Percentiles rank a stretch among this genome's conserved stretches.
phyloP scores from a whole-genome alignment of 1,284 basidiomycete genomes.

The Wallemia hederae region DNA sequence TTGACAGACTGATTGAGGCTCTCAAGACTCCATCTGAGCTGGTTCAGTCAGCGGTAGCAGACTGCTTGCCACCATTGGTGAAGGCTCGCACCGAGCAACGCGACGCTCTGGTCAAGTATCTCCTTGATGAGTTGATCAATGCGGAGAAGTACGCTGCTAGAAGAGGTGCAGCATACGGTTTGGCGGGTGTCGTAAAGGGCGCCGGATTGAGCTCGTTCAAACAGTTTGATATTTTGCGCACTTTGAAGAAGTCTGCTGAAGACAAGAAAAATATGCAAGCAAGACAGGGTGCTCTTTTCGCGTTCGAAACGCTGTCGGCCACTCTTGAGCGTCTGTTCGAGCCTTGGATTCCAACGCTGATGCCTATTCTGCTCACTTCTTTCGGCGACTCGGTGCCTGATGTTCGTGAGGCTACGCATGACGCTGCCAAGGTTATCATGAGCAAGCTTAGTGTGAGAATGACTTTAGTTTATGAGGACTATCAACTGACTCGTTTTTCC shows the following conservation, averaged over 20 bases:
- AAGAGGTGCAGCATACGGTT: constrained; percentile 80
- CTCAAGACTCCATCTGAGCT: constrained; percentile 84
- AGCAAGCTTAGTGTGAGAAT: constrained; percentile 29
- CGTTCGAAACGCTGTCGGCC: constrained; percentile 65
- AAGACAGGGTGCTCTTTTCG: constrained; percentile 82
- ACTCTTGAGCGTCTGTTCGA: constrained; percentile 74
- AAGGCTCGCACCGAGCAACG: constrained; percentile 34
- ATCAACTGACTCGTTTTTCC: constrained; percentile 18
- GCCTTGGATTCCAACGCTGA: constrained; percentile 50
- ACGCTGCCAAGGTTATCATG: constrained; percentile 85
- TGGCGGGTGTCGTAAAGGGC: constrained; percentile 76
- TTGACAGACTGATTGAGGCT: constrained; percentile 67
- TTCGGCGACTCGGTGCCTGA: constrained; percentile 77
- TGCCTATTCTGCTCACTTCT: constrained; percentile 55
- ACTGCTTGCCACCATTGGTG: constrained; percentile 69
- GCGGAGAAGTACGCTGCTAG: constrained; percentile 67
- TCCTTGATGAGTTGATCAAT: constrained; percentile 45
- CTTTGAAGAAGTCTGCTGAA: constrained; percentile 45
- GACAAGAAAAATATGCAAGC: constrained; percentile 69
- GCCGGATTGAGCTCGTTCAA: constrained; percentile 61
- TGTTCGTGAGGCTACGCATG: constrained; percentile 80
- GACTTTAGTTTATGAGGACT: background rate
- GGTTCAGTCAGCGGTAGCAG: constrained; percentile 86
- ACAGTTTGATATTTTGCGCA: constrained; percentile 46
- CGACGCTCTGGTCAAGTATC: constrained; percentile 37